Conservation (phyloP, 2,329 filamentous ascomycete species). For the Chaetomiaceae sp. region DNA sequence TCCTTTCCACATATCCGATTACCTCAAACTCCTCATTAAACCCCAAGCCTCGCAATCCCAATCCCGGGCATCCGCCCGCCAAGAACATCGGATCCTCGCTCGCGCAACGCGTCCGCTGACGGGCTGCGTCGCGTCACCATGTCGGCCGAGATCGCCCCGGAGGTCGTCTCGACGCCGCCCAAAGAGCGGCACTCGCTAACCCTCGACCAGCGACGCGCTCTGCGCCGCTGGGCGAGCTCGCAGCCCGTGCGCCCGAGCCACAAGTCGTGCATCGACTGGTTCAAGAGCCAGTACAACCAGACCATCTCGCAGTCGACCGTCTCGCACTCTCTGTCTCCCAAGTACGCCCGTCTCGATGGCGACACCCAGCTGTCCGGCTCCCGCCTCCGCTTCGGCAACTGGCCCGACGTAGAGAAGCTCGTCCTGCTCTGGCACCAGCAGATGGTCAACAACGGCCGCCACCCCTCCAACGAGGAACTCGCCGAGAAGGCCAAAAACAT, state of each 20-base stretch:
- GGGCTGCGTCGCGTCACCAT: slow-evolving; percentile 11
- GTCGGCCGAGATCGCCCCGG: slow-evolving; percentile 19
- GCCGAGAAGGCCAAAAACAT: slow-evolving; percentile 59
- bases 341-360: slow-evolving; percentile 58
- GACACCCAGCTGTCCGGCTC: slow-evolving; percentile 60
- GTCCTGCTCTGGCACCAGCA: slow-evolving; percentile 54
- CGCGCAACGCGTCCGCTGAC: slow-evolving; percentile 16
- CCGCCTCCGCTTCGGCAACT: slow-evolving; percentile 58
- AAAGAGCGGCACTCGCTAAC: slow-evolving; percentile 57
- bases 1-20: slow-evolving; percentile 21
- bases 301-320: slow-evolving; percentile 61
- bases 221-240: slow-evolving; percentile 56
- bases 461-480: slow-evolving; percentile 59
- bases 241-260: slow-evolving; percentile 55
- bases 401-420: slow-evolving; percentile 59
- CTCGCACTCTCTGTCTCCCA: slow-evolving; percentile 57
- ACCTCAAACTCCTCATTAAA: slow-evolving; percentile 21
- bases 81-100: slow-evolving; percentile 1
- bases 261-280: slow-evolving; percentile 62
- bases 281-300: slow-evolving; percentile 53
- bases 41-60: slow-evolving; percentile 16
- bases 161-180: slow-evolving; percentile 23
- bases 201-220: slow-evolving; percentile 57
- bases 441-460: slow-evolving; percentile 48
- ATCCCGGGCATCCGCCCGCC: slow-evolving; percentile 7